Evolutionary conservation across 139 green algal genomes (phyloP).

Genomic region (Parachlorella kessleri): DNA sequence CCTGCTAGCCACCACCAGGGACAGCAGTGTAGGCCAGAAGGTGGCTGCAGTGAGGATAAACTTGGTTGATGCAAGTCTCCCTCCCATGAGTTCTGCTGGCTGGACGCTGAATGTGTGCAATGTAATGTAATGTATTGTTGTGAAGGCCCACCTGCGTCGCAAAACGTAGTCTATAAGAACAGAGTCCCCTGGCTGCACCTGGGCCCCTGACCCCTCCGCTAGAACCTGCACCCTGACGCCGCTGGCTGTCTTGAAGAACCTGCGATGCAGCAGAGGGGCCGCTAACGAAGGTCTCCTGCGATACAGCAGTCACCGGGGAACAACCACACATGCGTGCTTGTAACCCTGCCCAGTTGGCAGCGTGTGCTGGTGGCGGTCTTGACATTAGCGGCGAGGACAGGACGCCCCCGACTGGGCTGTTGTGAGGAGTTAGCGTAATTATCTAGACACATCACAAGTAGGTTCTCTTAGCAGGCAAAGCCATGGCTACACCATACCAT

Average conservation of each 20-base stretch:
- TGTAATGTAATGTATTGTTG: no score
- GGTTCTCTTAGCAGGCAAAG: no score
- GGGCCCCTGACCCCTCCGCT: conserved; percentile 13
- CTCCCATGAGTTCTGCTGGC: no score
- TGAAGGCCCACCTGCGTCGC: conserved; percentile 37
- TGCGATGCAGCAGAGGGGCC: background rate
- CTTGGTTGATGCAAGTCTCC: no score
- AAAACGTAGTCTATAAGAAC: conserved; percentile 82
- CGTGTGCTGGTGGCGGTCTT: background rate
- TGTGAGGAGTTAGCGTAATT: no score
- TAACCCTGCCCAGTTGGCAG: background rate
- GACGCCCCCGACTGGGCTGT: background rate
- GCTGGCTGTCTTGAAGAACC: conserved; percentile 47
- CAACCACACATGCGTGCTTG: background rate
- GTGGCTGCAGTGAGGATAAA: no score
- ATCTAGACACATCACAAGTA: no score
- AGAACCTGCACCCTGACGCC: conserved; percentile 63
- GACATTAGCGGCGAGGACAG: background rate
- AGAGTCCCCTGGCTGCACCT: conserved; percentile 43
- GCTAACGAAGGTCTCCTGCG: background rate
- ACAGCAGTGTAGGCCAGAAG: no score
- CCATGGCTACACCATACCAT: no score
- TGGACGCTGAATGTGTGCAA: no score
- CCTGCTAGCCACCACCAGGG: no score
- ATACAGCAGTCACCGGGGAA: background rate